Evolutionary conservation across 73 alveolate genomes (phyloP), one percentile per base, ranked within the genome.

Genomic region (Uronychia setigera): DNA sequence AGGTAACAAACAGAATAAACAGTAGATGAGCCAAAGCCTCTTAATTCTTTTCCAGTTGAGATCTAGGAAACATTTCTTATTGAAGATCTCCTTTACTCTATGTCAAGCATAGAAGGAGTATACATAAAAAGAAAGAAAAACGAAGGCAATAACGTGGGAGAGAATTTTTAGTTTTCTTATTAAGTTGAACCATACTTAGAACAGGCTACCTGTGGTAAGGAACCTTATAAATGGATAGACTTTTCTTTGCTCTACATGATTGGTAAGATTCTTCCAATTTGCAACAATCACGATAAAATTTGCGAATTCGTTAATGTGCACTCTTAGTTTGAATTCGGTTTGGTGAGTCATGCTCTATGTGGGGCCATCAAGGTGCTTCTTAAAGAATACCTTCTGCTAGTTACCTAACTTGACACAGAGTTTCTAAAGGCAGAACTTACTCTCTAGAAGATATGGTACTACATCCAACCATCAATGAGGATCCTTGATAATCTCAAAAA

Each of bases 61-160:
- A 88, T 96, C 58, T 94, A 97, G 87, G 99, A 95, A 84, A 92
- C 95, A n/a, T 93, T 92, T 83, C 88, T 97, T 80, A 97, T 97
- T 19, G 97, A 96, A 90, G 99, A 97, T 88, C 86, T 97, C 29
- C 89, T 97, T 29, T 95, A 87, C 86, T 96, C 96, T 30, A 97
- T 97, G 99, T 88, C 93, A 58, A 94, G 98, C 0, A 87, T 97
- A 76, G 99, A 97, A 92, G 99, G 99, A 27, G 93, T 85, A 74
- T 97, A 96, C 90, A 96, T 97, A 0, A 93, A 94, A 80, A 94
- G 98, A 85, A 86, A 75, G 76, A 88, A 78, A 26, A 80, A 80
- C 78, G 87, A 94, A 31, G 88, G 88, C 76, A 94, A 92, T 75
- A 76, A 86, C 82, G 91, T 87, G 60, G 80, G 79, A n/a, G n/a